These are phyloP conservation scores for Beauveria medogensis DNA, from an alignment of 2,329 filamentous ascomycete genomes.

Conservation along the genomic window DNA sequence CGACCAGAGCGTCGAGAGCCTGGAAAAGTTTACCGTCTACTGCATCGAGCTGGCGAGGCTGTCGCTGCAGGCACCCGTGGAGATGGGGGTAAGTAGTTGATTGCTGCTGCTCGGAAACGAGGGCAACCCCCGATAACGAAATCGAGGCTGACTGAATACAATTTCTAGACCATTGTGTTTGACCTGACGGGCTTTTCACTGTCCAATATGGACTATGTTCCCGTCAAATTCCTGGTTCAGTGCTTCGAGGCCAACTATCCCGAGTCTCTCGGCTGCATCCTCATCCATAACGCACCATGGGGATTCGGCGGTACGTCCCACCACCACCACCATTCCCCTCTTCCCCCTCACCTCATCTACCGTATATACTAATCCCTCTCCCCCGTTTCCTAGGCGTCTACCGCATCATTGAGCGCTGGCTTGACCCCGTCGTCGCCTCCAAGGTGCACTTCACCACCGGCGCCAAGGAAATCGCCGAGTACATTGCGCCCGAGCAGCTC, in stretches of 20 bases:
- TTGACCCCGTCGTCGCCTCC: constrained; percentile 80
- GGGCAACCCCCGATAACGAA: too few species aligned
- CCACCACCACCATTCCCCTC: not conserved
- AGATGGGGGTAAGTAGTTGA: constrained; percentile 65
- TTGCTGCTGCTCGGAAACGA: not conserved
- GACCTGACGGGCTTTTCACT: constrained; percentile 84
- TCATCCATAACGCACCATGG: constrained; percentile 89
- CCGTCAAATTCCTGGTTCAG: constrained; percentile 94
- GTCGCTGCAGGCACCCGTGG: constrained; percentile 64
- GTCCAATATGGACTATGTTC: constrained; percentile 89
- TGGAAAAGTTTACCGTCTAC: constrained; percentile 80
- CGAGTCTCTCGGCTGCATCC: constrained; percentile 71
- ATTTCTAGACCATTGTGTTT: constrained; percentile 38
- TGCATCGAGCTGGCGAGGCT: constrained; percentile 80
- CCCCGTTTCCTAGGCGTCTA: constrained; percentile 53
- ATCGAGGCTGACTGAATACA: too few species aligned
- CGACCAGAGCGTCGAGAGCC: constrained; percentile 65
- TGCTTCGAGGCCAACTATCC: constrained; percentile 94
- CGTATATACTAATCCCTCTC: constrained; percentile 13
- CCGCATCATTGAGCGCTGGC: constrained; percentile 83
- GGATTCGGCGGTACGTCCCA: constrained; percentile 66
- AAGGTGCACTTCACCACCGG: constrained; percentile 87
- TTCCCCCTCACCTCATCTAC: too few species aligned
- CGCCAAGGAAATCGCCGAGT: constrained; percentile 63
- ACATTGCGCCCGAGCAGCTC: constrained; percentile 59